Base-by-base conservation (phyloP, 2,329 filamentous ascomycete genomes). In the Penicillium sp. region DNA sequence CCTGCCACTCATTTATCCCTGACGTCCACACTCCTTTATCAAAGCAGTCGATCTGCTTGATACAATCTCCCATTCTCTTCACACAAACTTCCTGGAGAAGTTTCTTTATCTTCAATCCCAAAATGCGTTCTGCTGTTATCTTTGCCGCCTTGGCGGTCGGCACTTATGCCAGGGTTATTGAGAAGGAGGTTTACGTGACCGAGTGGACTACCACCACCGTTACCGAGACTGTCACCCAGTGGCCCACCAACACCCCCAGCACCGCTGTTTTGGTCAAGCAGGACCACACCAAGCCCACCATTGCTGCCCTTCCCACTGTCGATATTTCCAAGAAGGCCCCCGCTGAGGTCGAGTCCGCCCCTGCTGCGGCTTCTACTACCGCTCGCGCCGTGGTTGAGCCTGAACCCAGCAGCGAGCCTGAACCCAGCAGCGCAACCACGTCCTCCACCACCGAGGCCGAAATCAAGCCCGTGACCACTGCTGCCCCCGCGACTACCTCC, bases 11-110 rank as follows among this genome's bases (percentile, higher is more conserved):
- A 41, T 71, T 73, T 68, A 53, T 57, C 53, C 49, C 45, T 38
- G 46, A 56, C 55, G 43, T 40, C 34, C 46, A 48, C 61, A 60
- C 59, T 66, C 60, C 25, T 61, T 61, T 44, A 50, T 63, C 58
- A 57, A 65, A 8, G 49, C 70, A 72, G 70, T 72, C 66, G 71
- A 73, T 70, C 72, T 75, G 72, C 57, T 66, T 63, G 60, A 65
- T 50, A 50, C 50, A 15, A 45, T 23, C 33, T 23, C 47, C 46
- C 55, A 29, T 46, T 48, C 47, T 48, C 36, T 52, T 23, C 8
- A 46, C 29, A 48, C 33, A 39, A 60, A 66, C 71, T 75, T 75
- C 73, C 72, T 66, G 73, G 70, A 54, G 72, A 75, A 75, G 73
- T 69, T 59, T 59, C 55, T 60, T 60, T 61, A 73, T 65, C 70